Conservation (phyloP, 2,329 filamentous ascomycete genomes). For the Rhinocladiella similis region DNA sequence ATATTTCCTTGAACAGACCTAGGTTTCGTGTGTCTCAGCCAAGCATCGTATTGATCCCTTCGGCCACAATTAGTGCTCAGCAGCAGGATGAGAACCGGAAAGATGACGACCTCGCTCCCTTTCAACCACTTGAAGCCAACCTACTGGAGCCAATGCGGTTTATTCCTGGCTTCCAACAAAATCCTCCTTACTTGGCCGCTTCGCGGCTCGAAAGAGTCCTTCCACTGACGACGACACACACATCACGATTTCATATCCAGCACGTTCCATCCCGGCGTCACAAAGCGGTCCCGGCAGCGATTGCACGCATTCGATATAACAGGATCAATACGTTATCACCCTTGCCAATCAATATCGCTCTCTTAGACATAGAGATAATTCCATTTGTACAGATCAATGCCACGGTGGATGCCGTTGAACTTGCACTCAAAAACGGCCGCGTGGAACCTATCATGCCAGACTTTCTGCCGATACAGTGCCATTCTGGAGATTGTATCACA, state of each 20-base stretch:
- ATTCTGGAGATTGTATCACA: slow-evolving; percentile 58
- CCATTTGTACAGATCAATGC: slow-evolving; percentile 53
- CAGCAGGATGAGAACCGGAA: slow-evolving; percentile 39
- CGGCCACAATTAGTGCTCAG: slow-evolving; percentile 42
- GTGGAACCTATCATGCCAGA: slow-evolving; percentile 45
- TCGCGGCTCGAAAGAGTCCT: slow-evolving; percentile 58
- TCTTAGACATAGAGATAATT: slow-evolving; percentile 57
- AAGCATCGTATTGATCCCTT: slow-evolving; percentile 51
- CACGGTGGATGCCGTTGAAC: slow-evolving; percentile 48
- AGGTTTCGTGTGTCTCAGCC: slow-evolving; percentile 57
- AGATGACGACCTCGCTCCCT: slow-evolving; percentile 55
- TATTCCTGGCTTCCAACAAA: slow-evolving; percentile 48
- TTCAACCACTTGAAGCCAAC: slow-evolving; percentile 58
- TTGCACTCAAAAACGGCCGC: slow-evolving; percentile 49
- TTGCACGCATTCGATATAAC: slow-evolving; percentile 58
- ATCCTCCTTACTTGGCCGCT: slow-evolving; percentile 57
- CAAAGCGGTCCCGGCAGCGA: slow-evolving; percentile 56
- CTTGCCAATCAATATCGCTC: slow-evolving; percentile 51
- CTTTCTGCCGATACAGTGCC: slow-evolving; percentile 43
- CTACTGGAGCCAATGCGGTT: slow-evolving; percentile 56
- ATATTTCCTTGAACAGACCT: slow-evolving; percentile 45
- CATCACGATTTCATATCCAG: slow-evolving; percentile 54
- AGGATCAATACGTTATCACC: slow-evolving; percentile 45
- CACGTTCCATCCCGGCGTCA: slow-evolving; percentile 55
- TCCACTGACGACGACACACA: slow-evolving; percentile 50